Evolutionary conservation across 1,139 yeast species (phyloP), one percentile per base, ranked within the genome.

Genomic region (Sugiyamaella paludigena): DNA sequence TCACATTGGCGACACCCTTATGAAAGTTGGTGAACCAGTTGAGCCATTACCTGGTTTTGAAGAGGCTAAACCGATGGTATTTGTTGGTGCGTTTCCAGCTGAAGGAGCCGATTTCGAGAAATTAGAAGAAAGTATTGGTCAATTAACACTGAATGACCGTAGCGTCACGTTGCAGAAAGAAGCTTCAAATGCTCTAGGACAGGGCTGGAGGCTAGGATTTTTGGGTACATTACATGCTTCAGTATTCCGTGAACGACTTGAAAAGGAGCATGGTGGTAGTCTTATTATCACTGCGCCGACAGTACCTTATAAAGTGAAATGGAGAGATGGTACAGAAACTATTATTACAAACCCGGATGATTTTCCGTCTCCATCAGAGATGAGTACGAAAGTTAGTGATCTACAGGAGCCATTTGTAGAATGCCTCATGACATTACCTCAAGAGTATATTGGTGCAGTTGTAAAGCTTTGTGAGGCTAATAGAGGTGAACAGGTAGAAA

Each of bases 11-110:
- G 98, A 92, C 64, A 92, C 98, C 0, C 78, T 88, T 56, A 80
- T 82, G 76, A 83, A 80, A 50, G 72, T 75, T n/a, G 87, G 87
- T 1, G 75, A 78, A 28, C 78, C 75, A 47, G 80, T 87, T 1
- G 86, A 82, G 51, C 84, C 96, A 1, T 72, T 92, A 28, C 96
- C 96, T 0, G 98, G 98, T 0, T 92, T 92, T 67, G 97, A 91
- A 66, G 97, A 88, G 59, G 91, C 95, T 1, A 91, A 92, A 65
- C 97, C 98, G 1, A 92, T 92, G 98, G 98, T 92, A 6, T 92
- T 91, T 67, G 95, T 92, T 39, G 98, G 98, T 7, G 98, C 98
- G 0, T 92, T 89, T 61, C 98, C 98, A 0, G 94, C 96, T 0
- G 96, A 91, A 63, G 96, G 96, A 4, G 79, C 85, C 1, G 96